Base-by-base conservation (phyloP, 768 basidiomycete genomes). In the Hericium coralloides region DNA sequence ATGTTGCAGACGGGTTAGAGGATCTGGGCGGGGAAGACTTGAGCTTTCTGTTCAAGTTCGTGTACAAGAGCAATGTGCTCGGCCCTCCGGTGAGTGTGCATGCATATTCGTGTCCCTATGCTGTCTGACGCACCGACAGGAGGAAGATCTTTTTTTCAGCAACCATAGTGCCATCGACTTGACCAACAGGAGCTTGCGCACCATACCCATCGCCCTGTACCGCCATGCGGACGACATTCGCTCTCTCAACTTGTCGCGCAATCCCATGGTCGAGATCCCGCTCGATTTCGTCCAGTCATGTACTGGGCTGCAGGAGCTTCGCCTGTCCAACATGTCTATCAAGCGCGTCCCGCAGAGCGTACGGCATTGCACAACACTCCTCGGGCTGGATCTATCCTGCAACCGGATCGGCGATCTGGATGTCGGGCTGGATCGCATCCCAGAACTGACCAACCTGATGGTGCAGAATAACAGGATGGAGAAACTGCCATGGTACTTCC, bases 231-330 rank as follows among this genome's bases (percentile, higher is more conserved):
- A 88, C 62, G 80, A 81, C 23, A 94, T 99, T 64, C 75, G 89
- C 57, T 84, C 79, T 41, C 85, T 98, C 58, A 90, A 89, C 59
- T 80, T 98, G 14, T 95, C 93, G 3, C 84, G 90, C 47, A 99
- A 98, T 67, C 93, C 95, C 2, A 92, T 95, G 82, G 80, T 95
- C 55, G 95, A 98, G 69, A 87, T 98, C 38, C 97, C 95, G 0
- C 84, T 92, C 52, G 97, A 98, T 71, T 99, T 99, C 67, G 87
- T 97, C 57, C 91, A 97, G 69, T 82, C 87, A 5, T 95, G 93
- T 66, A 81, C 81, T 1, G 80, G 76, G 5, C 80, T 99, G 9
- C 84, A 86, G 56, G 94, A 97, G 64, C 81, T 99, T 45, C 83
- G 86, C 8, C 75, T 99, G 41, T 85, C 87, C 10, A 83, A 91